Conservation (phyloP, 1,139 yeast species). For the Pichiaceae sp. region DNA sequence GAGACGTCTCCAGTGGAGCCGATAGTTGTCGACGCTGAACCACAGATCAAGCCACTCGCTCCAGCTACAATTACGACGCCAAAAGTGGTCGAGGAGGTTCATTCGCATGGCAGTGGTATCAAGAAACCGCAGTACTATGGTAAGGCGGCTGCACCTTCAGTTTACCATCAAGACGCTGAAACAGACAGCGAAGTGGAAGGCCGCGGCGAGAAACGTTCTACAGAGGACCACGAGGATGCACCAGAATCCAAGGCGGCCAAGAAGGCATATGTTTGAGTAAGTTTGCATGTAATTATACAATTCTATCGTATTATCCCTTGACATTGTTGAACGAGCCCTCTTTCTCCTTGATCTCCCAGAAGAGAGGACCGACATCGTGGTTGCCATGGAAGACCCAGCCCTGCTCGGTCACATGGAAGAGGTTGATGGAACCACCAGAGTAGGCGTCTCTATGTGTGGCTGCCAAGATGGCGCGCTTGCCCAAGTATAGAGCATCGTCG, state of each 20-base stretch:
- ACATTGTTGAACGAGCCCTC: constrained; percentile 92
- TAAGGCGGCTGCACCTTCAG: constrained; percentile 3
- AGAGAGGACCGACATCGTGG: constrained; percentile 81
- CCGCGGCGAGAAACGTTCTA: not conserved
- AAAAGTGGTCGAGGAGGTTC: not conserved
- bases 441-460: constrained; percentile 98
- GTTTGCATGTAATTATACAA: too few species aligned
- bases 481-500: constrained; percentile 89
- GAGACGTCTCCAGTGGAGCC: not conserved
- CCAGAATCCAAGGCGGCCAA: too few species aligned
- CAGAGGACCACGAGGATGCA: not conserved
- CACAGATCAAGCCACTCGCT: constrained; percentile 5
- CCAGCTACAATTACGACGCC: constrained; percentile 4
- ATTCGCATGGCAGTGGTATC: constrained; percentile 6
- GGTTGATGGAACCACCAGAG: constrained; percentile 94
- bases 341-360: constrained; percentile 84
- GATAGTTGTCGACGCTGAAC: not conserved
- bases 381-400: constrained; percentile 98
- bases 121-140: constrained; percentile 18
- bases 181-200: not conserved
- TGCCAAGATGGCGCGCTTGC: constrained; percentile 92
- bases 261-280: too few species aligned
- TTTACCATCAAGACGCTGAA: not conserved
- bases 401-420: constrained; percentile 83
- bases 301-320: constrained; percentile 41